Evolutionary conservation across 768 basidiomycete genomes (phyloP).

Genomic region (Chlorophyllum brunneum): DNA sequence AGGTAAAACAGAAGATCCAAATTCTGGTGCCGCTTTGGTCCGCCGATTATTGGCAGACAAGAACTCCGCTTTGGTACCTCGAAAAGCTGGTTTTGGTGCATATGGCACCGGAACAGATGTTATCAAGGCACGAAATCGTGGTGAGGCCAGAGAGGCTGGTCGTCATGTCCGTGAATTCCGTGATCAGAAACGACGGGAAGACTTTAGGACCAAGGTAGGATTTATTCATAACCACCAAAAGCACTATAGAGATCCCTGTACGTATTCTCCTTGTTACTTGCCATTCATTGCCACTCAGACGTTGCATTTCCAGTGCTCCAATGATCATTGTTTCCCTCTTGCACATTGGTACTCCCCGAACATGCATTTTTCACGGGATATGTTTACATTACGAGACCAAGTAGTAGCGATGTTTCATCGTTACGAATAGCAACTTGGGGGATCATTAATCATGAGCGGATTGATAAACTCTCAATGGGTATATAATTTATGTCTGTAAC

Average conservation of each 20-base stretch:
- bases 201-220: slow-evolving; percentile 80
- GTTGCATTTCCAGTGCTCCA: slow-evolving; percentile 25
- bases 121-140: slow-evolving; percentile 88
- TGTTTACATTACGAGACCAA: slow-evolving; percentile 14
- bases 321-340: slow-evolving; percentile 12
- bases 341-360: no score
- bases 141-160: slow-evolving; percentile 91
- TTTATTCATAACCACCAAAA: slow-evolving; percentile 86
- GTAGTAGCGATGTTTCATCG: background rate
- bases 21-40: slow-evolving; percentile 73
- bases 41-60: slow-evolving; percentile 77
- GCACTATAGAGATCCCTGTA: slow-evolving; percentile 76
- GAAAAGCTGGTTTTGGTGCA: slow-evolving; percentile 83
- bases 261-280: slow-evolving; percentile 26
- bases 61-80: slow-evolving; percentile 79
- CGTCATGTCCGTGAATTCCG: slow-evolving; percentile 81
- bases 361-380: slow-evolving; percentile 14
- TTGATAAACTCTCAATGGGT: slow-evolving; percentile 5
- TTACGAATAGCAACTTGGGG: slow-evolving; percentile 1
- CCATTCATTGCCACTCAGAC: background rate
- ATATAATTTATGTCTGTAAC: slow-evolving; percentile 15
- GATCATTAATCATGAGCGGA: slow-evolving; percentile 8
- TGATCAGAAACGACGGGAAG: slow-evolving; percentile 74
- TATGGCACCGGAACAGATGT: slow-evolving; percentile 80
- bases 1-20: slow-evolving; percentile 53